Base-by-base conservation (phyloP, 2,329 filamentous ascomycete species). In the Aspergillus fumigatiaffinis region DNA sequence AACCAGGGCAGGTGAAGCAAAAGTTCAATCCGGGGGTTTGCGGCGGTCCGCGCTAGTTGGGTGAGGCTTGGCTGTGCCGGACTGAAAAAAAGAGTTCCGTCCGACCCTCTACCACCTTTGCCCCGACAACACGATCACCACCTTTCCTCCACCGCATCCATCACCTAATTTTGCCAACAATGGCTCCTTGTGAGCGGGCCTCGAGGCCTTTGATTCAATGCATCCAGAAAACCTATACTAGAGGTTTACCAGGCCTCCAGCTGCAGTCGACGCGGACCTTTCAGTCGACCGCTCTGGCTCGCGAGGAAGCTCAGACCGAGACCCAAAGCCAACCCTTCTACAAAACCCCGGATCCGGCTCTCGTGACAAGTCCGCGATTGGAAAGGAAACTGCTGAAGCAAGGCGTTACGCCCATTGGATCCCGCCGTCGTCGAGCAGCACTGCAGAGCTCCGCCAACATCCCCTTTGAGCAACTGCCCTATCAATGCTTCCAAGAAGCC, bases 401-500 rank as follows among this genome's bases (percentile, higher is more conserved):
- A 63, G 88, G 90, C 54, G 82, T 86, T 48, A 81, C 84, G 60
- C 91, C 91, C 53, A 80, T 96, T 67, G 92, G 92, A 52, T 96
- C 92, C 49, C 87, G 92, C 66, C 86, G 92, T 80, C 88, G 92
- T 61, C 88, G 93, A 71, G 84, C 86, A 28, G 89, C 89, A 28
- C 74, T 92, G 59, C 85, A 78, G 82, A 68, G 84, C 79, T 66
- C 83, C 79, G 62, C 82, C 60, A 83, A 88, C 67, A 79, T 96
- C 51, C 91, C 92, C 26, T 97, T 99, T 71, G 91, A 96, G 79
- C 89, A 93, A 72, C 80, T 99, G 64, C 94, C 94, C 20, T 99
- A 95, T 78, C 93, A 97, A 82, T 94, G 91, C 76, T 99, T 97
- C 79, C 94, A 99, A 77, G 92, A 97, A 78, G 94, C 94, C 44